These are phyloP conservation scores for Noccaea caerulescens DNA, from an alignment of 345 rosid species.

Conservation along the genomic window DNA sequence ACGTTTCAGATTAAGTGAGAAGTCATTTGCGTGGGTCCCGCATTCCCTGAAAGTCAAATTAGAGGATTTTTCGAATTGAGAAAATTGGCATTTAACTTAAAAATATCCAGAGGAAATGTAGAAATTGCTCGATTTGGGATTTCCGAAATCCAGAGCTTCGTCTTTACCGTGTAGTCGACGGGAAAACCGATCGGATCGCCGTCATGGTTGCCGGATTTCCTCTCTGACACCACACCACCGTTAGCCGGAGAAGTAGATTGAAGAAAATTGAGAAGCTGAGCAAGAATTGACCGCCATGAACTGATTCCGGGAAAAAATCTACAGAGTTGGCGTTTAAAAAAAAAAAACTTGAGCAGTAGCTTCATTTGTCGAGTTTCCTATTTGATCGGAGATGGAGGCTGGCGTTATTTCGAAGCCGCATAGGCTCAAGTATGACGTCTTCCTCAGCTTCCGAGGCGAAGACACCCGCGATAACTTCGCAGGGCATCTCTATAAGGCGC, in stretches of 20 bases:
- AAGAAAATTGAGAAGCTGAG: background rate
- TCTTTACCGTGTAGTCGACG: no score
- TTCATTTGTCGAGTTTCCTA: no score
- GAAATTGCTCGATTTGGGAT: no score
- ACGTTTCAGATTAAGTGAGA: background rate
- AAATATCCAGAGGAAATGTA: no score
- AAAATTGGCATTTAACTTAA: no score
- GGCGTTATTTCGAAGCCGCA: conserved; percentile 32
- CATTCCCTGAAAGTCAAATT: background rate
- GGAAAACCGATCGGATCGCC: no score
- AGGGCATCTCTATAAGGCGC: conserved; percentile 33
- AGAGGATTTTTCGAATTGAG: background rate
- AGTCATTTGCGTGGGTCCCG: background rate
- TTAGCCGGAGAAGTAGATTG: no score
- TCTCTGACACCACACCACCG: background rate
- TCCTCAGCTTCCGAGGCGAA: conserved; percentile 62
- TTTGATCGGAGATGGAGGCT: conserved; percentile 24
- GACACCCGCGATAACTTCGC: conserved; percentile 56
- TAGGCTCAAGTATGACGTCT: conserved; percentile 57
- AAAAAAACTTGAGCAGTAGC: no score
- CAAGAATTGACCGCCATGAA: background rate
- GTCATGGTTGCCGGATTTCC: no score
- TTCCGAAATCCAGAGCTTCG: no score
- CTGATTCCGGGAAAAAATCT: conserved; percentile 30
- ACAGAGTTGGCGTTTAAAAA: no score